Evolutionary conservation across 305 asterid genomes (phyloP).

Genomic region (Solanum hybrid): DNA sequence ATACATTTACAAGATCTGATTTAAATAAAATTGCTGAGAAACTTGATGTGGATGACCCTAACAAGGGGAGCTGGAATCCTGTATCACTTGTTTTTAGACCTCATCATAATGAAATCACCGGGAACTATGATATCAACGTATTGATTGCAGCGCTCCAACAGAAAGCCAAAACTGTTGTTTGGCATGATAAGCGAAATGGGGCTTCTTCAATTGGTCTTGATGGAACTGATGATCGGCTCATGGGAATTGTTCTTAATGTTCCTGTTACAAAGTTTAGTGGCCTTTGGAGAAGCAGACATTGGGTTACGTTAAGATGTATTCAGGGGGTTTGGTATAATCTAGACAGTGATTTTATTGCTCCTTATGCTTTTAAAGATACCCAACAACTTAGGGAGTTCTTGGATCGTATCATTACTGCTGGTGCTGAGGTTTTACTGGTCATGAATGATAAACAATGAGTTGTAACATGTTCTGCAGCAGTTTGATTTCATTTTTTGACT

Average conservation of each 20-base stretch:
- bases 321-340: slow-evolving; percentile 72
- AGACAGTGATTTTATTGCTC: slow-evolving; percentile 67
- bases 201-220: slow-evolving; percentile 54
- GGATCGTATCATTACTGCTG: slow-evolving; percentile 33
- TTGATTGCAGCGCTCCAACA: slow-evolving; percentile 67
- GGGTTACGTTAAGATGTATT: slow-evolving; percentile 63
- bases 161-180: slow-evolving; percentile 54
- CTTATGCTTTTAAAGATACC: slow-evolving; percentile 31
- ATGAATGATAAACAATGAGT: slow-evolving; percentile 32
- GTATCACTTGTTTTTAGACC: slow-evolving; percentile 59
- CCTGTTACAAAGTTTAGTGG: slow-evolving; percentile 58
- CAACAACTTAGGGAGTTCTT: slow-evolving; percentile 41
- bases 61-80: slow-evolving; percentile 43
- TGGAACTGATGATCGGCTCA: slow-evolving; percentile 31
- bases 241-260: slow-evolving; percentile 65
- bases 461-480: background rate
- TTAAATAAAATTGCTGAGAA: slow-evolving; percentile 54
- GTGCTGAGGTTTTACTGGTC: slow-evolving; percentile 68
- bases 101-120: slow-evolving; percentile 73
- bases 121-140: slow-evolving; percentile 80
- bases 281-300: slow-evolving; percentile 72
- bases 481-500: background rate
- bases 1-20: slow-evolving; percentile 46
- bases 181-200: slow-evolving; percentile 70
- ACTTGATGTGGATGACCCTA: slow-evolving; percentile 59